Evolutionary conservation across 306 rosid species (phyloP).

Genomic region (Trifolium pratense): DNA sequence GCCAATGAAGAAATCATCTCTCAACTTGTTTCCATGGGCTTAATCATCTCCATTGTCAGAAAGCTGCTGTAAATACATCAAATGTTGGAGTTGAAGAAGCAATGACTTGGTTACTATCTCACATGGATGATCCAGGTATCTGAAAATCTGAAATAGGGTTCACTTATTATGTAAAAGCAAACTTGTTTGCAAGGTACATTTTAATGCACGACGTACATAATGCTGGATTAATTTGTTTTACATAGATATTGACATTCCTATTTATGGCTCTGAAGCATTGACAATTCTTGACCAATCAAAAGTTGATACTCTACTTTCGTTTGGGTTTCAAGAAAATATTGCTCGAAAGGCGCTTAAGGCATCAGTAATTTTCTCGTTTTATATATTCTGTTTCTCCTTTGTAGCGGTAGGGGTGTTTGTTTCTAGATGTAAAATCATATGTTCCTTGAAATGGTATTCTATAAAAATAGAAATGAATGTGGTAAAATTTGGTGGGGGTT

Average conservation of each 20-base stretch:
- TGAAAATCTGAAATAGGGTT: not conserved
- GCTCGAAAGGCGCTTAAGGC: slow-evolving; percentile 84
- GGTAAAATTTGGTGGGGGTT: no score
- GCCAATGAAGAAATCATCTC: slow-evolving; percentile 76
- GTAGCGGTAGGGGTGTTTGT: no score
- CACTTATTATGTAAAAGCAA: not conserved
- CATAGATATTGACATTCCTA: slow-evolving; percentile 77
- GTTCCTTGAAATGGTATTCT: no score
- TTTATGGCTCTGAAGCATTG: slow-evolving; percentile 42
- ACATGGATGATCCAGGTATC: slow-evolving; percentile 92
- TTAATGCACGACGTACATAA: slow-evolving; percentile 32
- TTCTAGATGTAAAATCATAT: no score
- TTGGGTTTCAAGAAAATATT: slow-evolving; percentile 87
- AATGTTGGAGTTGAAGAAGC: slow-evolving; percentile 95
- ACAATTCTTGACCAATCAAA: slow-evolving; percentile 68
- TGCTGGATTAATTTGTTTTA: not conserved
- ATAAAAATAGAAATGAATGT: no score
- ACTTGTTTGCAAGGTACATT: slow-evolving; percentile 14
- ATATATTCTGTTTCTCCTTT: no score
- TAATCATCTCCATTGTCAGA: slow-evolving; percentile 77
- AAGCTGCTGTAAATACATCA: slow-evolving; percentile 88
- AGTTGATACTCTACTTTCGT: slow-evolving; percentile 80
- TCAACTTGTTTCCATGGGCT: slow-evolving; percentile 96
- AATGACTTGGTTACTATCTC: slow-evolving; percentile 94
- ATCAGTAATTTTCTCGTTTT: slow-evolving; percentile 58